Evolutionary conservation across 306 rosid genomes (phyloP).

Genomic region (Alnus glutinosa): DNA sequence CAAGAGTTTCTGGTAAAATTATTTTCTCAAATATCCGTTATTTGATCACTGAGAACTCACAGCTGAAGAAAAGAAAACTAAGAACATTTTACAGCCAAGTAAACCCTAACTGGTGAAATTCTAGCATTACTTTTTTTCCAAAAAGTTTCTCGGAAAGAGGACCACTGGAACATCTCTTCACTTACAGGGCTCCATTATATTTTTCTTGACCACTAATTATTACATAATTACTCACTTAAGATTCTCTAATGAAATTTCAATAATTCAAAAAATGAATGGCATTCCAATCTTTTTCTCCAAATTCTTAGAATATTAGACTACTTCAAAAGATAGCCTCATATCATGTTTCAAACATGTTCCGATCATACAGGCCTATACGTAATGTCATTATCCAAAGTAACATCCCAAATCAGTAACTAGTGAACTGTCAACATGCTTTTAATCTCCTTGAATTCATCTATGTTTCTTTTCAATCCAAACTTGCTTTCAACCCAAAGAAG

Average conservation of each 20-base stretch:
- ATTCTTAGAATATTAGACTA: neutral
- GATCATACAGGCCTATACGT: constrained; percentile 7
- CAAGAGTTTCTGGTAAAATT: neutral
- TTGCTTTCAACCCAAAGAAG: neutral
- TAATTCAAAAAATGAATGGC: neutral
- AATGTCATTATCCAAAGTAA: neutral
- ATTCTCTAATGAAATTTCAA: neutral
- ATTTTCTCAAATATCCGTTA: no score
- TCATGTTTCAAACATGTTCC: constrained; percentile 11
- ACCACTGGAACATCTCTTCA: neutral
- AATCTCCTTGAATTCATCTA: neutral
- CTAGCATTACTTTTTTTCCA: neutral
- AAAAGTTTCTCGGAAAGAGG: neutral
- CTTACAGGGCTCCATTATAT: neutral
- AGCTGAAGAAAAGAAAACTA: neutral
- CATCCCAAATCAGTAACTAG: constrained; percentile 2
- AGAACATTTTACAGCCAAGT: neutral
- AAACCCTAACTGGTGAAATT: neutral
- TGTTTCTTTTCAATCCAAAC: neutral
- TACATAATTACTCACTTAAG: neutral
- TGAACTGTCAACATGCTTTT: neutral
- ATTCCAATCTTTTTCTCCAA: neutral
- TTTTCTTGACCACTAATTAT: neutral
- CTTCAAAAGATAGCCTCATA: neutral
- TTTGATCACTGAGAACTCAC: neutral